Base-by-base conservation (phyloP, 805 yeast genomes). In the Kodamaea hsintzibuensis region DNA sequence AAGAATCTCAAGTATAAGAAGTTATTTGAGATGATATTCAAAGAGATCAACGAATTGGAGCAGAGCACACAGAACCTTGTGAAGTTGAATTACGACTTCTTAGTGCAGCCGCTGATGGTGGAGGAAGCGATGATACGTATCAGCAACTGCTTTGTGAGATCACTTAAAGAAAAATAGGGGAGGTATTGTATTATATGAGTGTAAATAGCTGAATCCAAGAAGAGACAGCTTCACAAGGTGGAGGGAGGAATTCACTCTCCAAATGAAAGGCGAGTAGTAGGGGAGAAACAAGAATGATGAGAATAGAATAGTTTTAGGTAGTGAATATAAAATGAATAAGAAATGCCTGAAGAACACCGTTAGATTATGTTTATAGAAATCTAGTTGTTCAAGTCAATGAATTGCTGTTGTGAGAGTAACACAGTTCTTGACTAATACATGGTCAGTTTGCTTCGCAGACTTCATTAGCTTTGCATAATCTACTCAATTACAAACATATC, bases 61-160 rank as follows among this genome's bases (percentile, higher is more conserved):
- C 40, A 57, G 12, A 57, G 60, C 35, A 52, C 57, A 12, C 43
- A 50, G 42, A 55, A 47, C 35, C 44, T 71, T 27, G 50, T 71
- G n/a, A 73, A 71, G 54, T 68, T 74, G 55, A 72, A 73, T 57
- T 73, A 71, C 50, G 79, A 74, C 54, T 74, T 70, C 51, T 66
- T 74, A 52, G 64, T 72, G 25, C 65, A 66, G 39, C 52, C 65
- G 9, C 50, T 53, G 12, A 51, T 66, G 27, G 60, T 72, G 38
- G 64, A 68, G 44, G 65, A 67, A 22, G 61, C 73, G 42, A 66
- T 74, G 71, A 52, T 57, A 6, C 65, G 65, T 48, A 66, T 74
- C 13, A 62, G 71, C 4, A 48, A 48, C 40, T 40, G 51, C 30
- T 48, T 48, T 18, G 25, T 48, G 17, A 42, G 27, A 9, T 48